phyloP scores from a whole-genome alignment of 805 yeast species.

The Saturnispora besseyi region DNA sequence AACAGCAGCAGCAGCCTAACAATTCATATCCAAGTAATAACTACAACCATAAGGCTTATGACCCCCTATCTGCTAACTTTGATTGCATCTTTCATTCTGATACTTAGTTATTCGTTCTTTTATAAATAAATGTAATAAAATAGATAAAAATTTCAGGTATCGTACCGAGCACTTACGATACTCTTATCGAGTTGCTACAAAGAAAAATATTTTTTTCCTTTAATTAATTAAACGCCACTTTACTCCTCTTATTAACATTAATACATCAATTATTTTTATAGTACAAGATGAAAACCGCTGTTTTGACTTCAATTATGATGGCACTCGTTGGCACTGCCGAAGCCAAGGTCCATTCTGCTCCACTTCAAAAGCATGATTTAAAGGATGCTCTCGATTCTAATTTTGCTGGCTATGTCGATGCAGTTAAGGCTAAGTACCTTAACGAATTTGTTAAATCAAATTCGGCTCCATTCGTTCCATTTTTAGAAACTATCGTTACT shows the following conservation, averaged over 20 bases:
- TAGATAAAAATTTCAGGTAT: background rate
- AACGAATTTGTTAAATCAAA: constrained; percentile 13
- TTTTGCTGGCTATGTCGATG: constrained; percentile 39
- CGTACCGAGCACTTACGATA: background rate
- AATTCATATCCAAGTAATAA: constrained; percentile 9
- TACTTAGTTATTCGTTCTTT: background rate
- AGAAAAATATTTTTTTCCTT: background rate
- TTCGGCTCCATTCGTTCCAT: constrained; percentile 34
- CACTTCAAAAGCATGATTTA: constrained; percentile 38
- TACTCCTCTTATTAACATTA: background rate
- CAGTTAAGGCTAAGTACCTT: constrained; percentile 41
- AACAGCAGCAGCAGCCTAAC: background rate
- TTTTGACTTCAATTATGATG: constrained; percentile 31
- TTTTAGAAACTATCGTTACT: constrained; percentile 22
- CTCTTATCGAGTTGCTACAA: background rate
- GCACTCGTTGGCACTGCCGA: constrained; percentile 20
- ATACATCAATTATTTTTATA: background rate
- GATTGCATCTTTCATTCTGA: background rate
- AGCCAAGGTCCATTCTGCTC: constrained; percentile 40
- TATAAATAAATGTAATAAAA: background rate
- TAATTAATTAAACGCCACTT: constrained; percentile 2
- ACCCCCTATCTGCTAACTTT: background rate
- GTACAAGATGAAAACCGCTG: constrained; percentile 15
- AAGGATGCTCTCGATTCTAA: constrained; percentile 39
- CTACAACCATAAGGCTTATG: background rate